Evolutionary conservation across 129 eudicot species (phyloP).

Genomic region (Tagetes erecta): DNA sequence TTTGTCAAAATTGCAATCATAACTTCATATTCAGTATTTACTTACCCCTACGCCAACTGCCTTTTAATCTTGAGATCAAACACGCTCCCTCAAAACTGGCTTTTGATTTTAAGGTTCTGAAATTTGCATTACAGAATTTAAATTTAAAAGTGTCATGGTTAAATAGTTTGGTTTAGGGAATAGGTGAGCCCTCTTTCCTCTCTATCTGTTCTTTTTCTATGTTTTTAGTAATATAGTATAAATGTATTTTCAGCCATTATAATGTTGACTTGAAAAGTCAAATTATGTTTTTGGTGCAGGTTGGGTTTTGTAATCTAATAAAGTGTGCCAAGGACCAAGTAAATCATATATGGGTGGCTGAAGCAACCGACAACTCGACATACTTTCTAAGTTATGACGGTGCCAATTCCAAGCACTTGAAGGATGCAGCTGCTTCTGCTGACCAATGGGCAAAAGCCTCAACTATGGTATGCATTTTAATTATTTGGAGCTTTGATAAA

Average conservation of each 20-base stretch:
- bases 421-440: conserved; percentile 56
- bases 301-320: conserved; percentile 75
- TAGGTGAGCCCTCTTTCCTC: background rate
- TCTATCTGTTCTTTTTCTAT: background rate
- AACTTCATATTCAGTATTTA: background rate
- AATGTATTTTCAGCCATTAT: background rate
- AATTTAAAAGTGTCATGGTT: background rate
- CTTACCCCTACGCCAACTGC: background rate
- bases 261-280: background rate
- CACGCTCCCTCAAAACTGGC: background rate
- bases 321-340: conserved; percentile 65
- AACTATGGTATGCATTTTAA: conserved; percentile 48
- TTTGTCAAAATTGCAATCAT: background rate
- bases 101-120: background rate
- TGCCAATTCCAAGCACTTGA: conserved; percentile 49
- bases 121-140: background rate
- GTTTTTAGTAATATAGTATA: background rate
- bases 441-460: conserved; percentile 65
- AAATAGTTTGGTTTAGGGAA: background rate
- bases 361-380: conserved; percentile 79
- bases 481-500: background rate
- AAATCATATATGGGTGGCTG: conserved; percentile 85
- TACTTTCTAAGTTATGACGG: conserved; percentile 63
- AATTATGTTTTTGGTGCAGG: conserved; percentile 39
- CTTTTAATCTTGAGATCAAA: background rate